Evolutionary conservation across 2,329 filamentous ascomycete species (phyloP).

Genomic region (Xylariaceae sp.): DNA sequence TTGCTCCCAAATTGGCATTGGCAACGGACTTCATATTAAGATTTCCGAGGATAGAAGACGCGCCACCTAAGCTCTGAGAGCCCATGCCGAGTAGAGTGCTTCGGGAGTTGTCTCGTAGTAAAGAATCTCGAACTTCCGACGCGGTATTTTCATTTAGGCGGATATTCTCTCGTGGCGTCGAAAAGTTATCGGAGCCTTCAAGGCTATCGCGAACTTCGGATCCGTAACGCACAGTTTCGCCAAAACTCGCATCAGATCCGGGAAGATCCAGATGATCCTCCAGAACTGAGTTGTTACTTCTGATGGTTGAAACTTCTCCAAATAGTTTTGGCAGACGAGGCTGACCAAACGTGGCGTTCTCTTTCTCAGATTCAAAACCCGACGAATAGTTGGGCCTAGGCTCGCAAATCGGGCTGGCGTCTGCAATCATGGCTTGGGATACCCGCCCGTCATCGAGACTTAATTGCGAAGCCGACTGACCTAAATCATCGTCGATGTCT

Average conservation of each 20-base stretch:
- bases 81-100: constrained; percentile 31
- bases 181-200: constrained; percentile 42
- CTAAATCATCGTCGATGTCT: constrained; percentile 57
- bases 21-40: constrained; percentile 41
- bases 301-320: constrained; percentile 54
- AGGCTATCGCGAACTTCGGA: constrained; percentile 44
- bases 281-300: constrained; percentile 49
- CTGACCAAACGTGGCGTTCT: constrained; percentile 67
- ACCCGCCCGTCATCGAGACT: constrained; percentile 51
- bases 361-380: constrained; percentile 72
- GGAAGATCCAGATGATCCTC: constrained; percentile 48
- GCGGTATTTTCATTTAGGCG: constrained; percentile 20
- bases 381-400: constrained; percentile 41
- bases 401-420: constrained; percentile 29
- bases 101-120: constrained; percentile 25
- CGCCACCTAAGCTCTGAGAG: constrained; percentile 53
- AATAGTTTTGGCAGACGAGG: constrained; percentile 43
- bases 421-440: constrained; percentile 29
- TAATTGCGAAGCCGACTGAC: constrained; percentile 58
- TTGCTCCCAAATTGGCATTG: constrained; percentile 22
- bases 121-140: constrained; percentile 8
- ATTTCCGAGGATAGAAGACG: constrained; percentile 43
- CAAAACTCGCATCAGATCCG: constrained; percentile 33
- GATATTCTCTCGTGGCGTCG: constrained; percentile 34
- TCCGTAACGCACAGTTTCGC: constrained; percentile 37